Evolutionary conservation across 2,329 filamentous ascomycete genomes (phyloP), one percentile per base, ranked within the genome.

Genomic region (Calonectria pseudoturangicola): DNA sequence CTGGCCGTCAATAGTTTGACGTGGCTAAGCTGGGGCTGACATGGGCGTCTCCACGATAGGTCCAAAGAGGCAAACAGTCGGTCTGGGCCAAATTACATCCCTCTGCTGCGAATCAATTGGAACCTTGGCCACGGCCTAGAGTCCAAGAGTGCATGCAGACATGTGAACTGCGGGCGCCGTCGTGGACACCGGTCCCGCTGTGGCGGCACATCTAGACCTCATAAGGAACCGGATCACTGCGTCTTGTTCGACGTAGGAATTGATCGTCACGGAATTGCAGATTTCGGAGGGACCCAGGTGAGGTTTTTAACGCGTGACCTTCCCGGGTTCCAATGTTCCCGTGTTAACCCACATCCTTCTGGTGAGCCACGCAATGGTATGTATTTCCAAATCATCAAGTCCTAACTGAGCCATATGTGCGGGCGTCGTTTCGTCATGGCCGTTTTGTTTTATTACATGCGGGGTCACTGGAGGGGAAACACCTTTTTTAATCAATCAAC

Each of bases 111-210:
- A 60, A 60, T 60, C 54, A 60, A 41, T 25, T 25, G 33, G 21
- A 27, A 60, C 33, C 33, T 41, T 41, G 36, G 21, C 13, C 33
- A 6, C 16, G 9, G 18, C 33, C 21, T 6, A n/a, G 25, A 36
- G 16, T 27, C 16, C 12, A 16, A 41, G n/a, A 41, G n/a, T 25
- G 21, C 54, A 25, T 36, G 15, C 33, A 60, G 33, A 36, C 21
- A 41, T 60, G 54, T 60, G 54, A 60, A 27, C 30, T 56, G 51
- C 51, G 51, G 51, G 51, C 51, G 51, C 51, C 18, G 2, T 56
- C 18, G 3, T 12, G 12, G n/a, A n/a, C 51, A 21, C 5, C 13
- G 30, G 21, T 21, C 21, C 54, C 54, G 54, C 54, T 41, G 36
- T 60, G 54, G 21, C 54, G 33, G n/a, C 21, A 1, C 36, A 3